Evolutionary conservation across 768 basidiomycete species (phyloP).

Genomic region (Crassisporium funariophilum): DNA sequence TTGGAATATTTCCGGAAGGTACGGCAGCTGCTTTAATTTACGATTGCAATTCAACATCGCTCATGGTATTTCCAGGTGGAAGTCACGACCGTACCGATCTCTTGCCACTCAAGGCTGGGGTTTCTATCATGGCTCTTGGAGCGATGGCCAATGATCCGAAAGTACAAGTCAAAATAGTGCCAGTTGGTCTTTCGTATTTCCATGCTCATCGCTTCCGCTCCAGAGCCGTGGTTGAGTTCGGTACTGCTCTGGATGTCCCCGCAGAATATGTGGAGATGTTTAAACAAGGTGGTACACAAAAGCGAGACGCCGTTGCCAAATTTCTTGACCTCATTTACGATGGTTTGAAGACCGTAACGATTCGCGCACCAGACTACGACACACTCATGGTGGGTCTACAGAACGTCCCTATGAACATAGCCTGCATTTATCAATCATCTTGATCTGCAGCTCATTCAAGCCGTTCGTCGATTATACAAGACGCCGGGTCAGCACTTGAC

Average conservation of each 20-base stretch:
- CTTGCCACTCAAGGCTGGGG: slow-evolving; percentile 95
- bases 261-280: slow-evolving; percentile 86
- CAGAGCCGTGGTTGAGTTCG: slow-evolving; percentile 97
- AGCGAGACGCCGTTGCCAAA: slow-evolving; percentile 87
- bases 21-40: background rate
- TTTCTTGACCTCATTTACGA: slow-evolving; percentile 92
- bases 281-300: slow-evolving; percentile 83
- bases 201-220: slow-evolving; percentile 89
- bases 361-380: slow-evolving; percentile 95
- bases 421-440: slow-evolving; percentile 6
- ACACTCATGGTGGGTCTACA: slow-evolving; percentile 84
- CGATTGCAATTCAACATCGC: background rate
- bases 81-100: slow-evolving; percentile 98
- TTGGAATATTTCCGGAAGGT: slow-evolving; percentile 99
- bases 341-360: slow-evolving; percentile 91
- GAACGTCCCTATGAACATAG: background rate
- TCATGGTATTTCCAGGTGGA: slow-evolving; percentile 63
- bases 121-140: slow-evolving; percentile 96
- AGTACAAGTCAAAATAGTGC: slow-evolving; percentile 88
- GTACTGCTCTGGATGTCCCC: slow-evolving; percentile 91
- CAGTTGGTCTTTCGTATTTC: slow-evolving; percentile 77
- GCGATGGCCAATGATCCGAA: slow-evolving; percentile 92
- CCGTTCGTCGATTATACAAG: slow-evolving; percentile 89
- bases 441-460: slow-evolving; percentile 83
- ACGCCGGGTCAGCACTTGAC: slow-evolving; percentile 93